Evolutionary conservation across 768 basidiomycete species (phyloP).

Genomic region (Asterophora parasitica): DNA sequence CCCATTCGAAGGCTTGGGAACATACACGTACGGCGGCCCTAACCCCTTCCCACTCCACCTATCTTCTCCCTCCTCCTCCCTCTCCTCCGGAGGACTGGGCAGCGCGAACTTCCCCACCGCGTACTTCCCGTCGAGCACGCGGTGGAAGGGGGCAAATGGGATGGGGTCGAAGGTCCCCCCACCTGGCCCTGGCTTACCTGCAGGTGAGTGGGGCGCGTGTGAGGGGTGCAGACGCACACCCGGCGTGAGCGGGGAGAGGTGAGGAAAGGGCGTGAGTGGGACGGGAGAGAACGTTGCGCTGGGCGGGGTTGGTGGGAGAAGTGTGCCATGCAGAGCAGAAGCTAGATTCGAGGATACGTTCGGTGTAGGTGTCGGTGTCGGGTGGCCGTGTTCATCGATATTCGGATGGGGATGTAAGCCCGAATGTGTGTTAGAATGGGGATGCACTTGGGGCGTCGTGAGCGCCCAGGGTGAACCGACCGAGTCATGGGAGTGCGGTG

Average conservation of each 20-base stretch:
- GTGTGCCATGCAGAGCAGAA: constrained; percentile 17
- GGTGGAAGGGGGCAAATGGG: constrained; percentile 62
- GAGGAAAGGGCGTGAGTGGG: constrained; percentile 1
- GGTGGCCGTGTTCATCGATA: no score
- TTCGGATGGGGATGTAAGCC: constrained; percentile 32
- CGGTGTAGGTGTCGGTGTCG: no score
- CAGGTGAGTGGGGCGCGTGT: constrained; percentile 19
- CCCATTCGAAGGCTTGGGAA: no score
- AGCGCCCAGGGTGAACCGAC: not conserved
- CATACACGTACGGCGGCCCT: no score
- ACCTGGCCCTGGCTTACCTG: constrained; percentile 12
- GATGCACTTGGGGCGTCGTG: constrained; percentile 4
- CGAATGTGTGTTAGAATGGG: constrained; percentile 18
- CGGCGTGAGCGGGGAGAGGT: constrained; percentile 49
- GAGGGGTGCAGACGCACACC: constrained; percentile 39
- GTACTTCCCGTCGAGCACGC: constrained; percentile 69
- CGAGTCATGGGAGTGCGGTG: constrained; percentile 1
- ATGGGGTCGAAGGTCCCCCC: constrained; percentile 61
- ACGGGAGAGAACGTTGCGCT: constrained; percentile 9
- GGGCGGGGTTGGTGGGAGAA: constrained; percentile 48
- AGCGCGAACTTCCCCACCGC: constrained; percentile 66
- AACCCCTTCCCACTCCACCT: not conserved
- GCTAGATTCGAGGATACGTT: no score
- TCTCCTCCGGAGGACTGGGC: constrained; percentile 56
- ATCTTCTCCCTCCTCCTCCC: not conserved